Evolutionary conservation across 768 basidiomycete genomes (phyloP).

Genomic region (Tricholoma matsutake): DNA sequence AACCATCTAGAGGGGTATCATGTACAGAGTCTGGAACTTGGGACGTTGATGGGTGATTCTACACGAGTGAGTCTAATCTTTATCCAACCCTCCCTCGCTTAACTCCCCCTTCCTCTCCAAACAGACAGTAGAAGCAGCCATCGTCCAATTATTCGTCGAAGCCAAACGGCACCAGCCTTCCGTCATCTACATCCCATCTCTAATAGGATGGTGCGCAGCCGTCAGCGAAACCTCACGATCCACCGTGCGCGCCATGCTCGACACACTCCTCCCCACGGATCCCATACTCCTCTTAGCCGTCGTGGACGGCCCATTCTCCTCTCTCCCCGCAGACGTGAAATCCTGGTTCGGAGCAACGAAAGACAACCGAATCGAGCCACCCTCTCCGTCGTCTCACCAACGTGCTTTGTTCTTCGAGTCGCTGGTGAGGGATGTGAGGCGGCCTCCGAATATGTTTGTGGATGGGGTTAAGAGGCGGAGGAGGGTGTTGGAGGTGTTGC

Average conservation of each 20-base stretch:
- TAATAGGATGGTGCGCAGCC: constrained; percentile 81
- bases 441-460: constrained; percentile 84
- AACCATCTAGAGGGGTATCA: constrained; percentile 97
- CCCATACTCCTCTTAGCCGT: constrained; percentile 91
- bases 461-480: constrained; percentile 84
- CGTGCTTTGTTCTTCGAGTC: constrained; percentile 74
- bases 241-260: constrained; percentile 88
- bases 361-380: constrained; percentile 71
- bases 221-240: constrained; percentile 81
- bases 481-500: constrained; percentile 81
- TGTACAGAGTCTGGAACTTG: constrained; percentile 90
- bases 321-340: constrained; percentile 78
- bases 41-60: constrained; percentile 83
- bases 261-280: constrained; percentile 86
- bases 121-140: constrained; percentile 86
- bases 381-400: constrained; percentile 48
- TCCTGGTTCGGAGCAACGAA: constrained; percentile 85
- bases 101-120: no score
- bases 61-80: constrained; percentile 57
- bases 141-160: constrained; percentile 94
- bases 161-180: constrained; percentile 97
- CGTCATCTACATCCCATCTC: constrained; percentile 90
- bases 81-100: no score
- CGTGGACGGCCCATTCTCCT: constrained; percentile 70
- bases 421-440: constrained; percentile 62